Conservation (phyloP, 2,329 filamentous ascomycete genomes). For the Neoarthrinium moseri region DNA sequence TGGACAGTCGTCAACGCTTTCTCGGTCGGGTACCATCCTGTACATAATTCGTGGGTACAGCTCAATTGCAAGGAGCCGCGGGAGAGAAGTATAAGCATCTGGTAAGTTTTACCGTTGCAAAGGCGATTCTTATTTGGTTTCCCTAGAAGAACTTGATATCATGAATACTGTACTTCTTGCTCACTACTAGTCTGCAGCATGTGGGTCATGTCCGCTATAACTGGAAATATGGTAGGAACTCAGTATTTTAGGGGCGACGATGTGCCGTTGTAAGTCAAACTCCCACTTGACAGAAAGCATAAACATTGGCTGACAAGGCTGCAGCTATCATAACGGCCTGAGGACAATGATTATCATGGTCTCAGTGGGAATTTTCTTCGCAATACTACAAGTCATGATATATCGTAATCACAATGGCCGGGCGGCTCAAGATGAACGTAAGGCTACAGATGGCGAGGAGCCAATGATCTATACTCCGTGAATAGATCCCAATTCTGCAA, state of each 20-base stretch:
- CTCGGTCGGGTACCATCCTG: constrained; percentile 52
- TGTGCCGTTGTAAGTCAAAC: constrained; percentile 33
- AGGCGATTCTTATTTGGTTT: too few species aligned
- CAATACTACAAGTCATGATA: constrained; percentile 36
- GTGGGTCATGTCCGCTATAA: constrained; percentile 51
- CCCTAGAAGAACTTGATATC: too few species aligned
- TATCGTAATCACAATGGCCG: constrained; percentile 37
- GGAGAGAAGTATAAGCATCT: constrained; percentile 48
- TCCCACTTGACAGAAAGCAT: neutral
- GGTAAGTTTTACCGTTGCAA: constrained; percentile 31
- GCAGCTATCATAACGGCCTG: constrained; percentile 41
- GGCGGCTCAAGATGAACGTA: constrained; percentile 16
- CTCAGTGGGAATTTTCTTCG: constrained; percentile 36
- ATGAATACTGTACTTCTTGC: too few species aligned
- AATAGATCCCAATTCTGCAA: neutral
- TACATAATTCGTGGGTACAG: constrained; percentile 53
- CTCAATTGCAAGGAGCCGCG: constrained; percentile 45
- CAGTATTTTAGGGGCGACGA: constrained; percentile 46
- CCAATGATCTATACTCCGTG: constrained; percentile 1
- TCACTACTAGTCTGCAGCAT: too few species aligned
- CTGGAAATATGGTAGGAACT: constrained; percentile 48
- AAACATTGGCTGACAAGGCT: neutral
- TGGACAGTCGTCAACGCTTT: constrained; percentile 52
- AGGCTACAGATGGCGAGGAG: neutral
- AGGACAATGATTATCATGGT: constrained; percentile 45